Percentiles rank a stretch among this genome's conserved stretches.
phyloP scores from a whole-genome alignment of 2,329 filamentous ascomycete genomes.

The Apiospora sp. region DNA sequence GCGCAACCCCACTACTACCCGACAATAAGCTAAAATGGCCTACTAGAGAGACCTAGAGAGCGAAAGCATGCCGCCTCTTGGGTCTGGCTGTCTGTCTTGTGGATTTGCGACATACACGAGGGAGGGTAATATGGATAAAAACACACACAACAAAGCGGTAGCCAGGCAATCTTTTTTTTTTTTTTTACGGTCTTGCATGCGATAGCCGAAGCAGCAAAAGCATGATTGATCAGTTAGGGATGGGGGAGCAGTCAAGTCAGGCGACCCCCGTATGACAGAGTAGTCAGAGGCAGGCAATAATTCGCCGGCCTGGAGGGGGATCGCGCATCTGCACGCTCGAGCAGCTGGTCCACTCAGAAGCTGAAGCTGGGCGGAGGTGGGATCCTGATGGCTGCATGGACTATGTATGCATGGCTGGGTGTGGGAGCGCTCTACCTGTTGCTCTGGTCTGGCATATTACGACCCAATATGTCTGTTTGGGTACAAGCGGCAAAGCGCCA shows the following conservation, averaged over 20 bases:
- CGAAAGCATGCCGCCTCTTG: conserved; percentile 11
- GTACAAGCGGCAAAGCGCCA: conserved; percentile 18
- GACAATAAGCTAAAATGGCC: conserved; percentile 19
- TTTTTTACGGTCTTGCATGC: neutral
- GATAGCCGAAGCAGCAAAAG: conserved; percentile 14
- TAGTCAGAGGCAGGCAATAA: conserved; percentile 20
- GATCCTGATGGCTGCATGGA: conserved; percentile 22
- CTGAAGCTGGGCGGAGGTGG: conserved; percentile 3
- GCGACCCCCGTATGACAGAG: conserved; percentile 17
- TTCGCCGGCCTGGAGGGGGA: conserved; percentile 20
- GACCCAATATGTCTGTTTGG: conserved; percentile 17
- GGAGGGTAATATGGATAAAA: conserved; percentile 19
- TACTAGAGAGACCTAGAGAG: neutral
- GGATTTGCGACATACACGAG: conserved; percentile 19
- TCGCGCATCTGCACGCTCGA: conserved; percentile 24
- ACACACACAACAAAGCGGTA: neutral
- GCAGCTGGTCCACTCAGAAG: conserved; percentile 22
- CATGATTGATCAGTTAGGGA: conserved; percentile 15
- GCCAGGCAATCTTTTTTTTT: neutral
- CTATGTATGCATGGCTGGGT: conserved; percentile 18
- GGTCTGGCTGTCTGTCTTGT: neutral
- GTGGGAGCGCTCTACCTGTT: neutral
- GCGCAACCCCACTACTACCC: conserved; percentile 21
- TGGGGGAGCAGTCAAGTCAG: conserved; percentile 14
- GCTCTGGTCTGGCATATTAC: conserved; percentile 17